Base-by-base conservation (phyloP, 2,329 filamentous ascomycete genomes). In the Pseudogymnoascus sp. region DNA sequence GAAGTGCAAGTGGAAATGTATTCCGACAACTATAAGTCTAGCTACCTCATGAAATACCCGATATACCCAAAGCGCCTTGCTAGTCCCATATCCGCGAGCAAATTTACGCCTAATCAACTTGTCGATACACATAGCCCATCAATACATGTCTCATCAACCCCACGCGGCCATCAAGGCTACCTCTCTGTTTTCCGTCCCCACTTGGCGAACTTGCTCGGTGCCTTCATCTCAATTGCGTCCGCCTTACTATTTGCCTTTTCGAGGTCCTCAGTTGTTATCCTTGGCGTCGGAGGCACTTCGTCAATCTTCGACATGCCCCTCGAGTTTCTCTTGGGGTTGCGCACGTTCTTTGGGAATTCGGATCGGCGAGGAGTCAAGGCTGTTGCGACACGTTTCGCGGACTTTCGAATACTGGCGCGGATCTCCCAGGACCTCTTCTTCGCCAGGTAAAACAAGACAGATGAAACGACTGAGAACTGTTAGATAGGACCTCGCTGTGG, bases 381-480 rank as follows among this genome's bases (percentile, higher is more conserved):
- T 3, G 79, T 81, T 45, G 81, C 82, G 29, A 87, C 83, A 69
- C 79, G 84, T 65, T 79, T 80, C 33, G 85, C 84, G 1, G 89
- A 92, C 66, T 83, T 84, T 61, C 87, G 82, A 62, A 95, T 79
- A 31, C 81, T 88, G 71, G 89, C 84, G 63, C 86, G 84, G 67
- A 94, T 79, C 67, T 86, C 88, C 90, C 90, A 94, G 74, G 92
- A 89, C 55, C 87, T 84, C 77, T 90, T 92, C 79, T 94, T 94
- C 61, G 90, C 88, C 37, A 93, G 73, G 73, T 87, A 90, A 77
- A 89, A 95, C 29, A 94, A 82, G 65, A 87, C 88, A 88, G 66
- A 40, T 55, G 64, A 68, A 21, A 63, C 65, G 61, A 68, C 65
- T 67, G 60, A 66, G 33, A 60, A 45, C 55, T 61, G 12, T 9